A percentile compares a stretch with the other conserved stretches of the same genome.
phyloP scores from a whole-genome alignment of 176 grass and related monocot species.

The Hyparrhenia diplandra region DNA sequence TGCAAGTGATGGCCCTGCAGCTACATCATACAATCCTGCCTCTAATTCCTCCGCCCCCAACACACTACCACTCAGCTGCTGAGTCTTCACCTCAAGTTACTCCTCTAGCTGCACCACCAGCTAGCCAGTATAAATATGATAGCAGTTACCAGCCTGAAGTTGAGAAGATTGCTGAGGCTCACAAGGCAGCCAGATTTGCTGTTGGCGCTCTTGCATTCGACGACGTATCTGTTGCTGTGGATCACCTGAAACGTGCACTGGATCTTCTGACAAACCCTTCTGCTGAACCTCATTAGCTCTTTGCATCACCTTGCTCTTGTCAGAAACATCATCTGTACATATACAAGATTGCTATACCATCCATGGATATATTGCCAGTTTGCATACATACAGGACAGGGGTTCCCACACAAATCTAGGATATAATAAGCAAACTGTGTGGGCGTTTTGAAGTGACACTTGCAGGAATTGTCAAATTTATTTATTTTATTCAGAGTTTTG shows the following conservation, averaged over 20 bases:
- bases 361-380: slow-evolving; percentile 18
- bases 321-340: slow-evolving; percentile 38
- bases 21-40: slow-evolving; percentile 35
- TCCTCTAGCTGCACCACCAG: slow-evolving; percentile 27
- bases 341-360: slow-evolving; percentile 30
- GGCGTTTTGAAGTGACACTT: not conserved
- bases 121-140: slow-evolving; percentile 70
- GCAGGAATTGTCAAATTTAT: not conserved
- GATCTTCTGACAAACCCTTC: slow-evolving; percentile 89
- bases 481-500: slow-evolving; percentile 14
- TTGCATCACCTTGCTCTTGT: not conserved
- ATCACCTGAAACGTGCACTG: slow-evolving; percentile 69
- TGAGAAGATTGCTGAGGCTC: slow-evolving; percentile 85
- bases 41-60: slow-evolving; percentile 27
- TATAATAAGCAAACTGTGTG: not conserved
- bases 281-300: slow-evolving; percentile 58
- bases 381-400: slow-evolving; percentile 14
- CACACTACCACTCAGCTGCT: slow-evolving; percentile 29
- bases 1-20: slow-evolving; percentile 32
- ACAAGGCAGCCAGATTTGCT: slow-evolving; percentile 92
- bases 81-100: slow-evolving; percentile 29
- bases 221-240: slow-evolving; percentile 77
- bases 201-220: slow-evolving; percentile 95
- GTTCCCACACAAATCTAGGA: slow-evolving; percentile 16
- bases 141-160: slow-evolving; percentile 79